A percentile compares a stretch with the other conserved stretches of the same genome.
Conservation (phyloP, 495 filamentous ascomycete species). For the Aspergillus sclerotioniger region DNA sequence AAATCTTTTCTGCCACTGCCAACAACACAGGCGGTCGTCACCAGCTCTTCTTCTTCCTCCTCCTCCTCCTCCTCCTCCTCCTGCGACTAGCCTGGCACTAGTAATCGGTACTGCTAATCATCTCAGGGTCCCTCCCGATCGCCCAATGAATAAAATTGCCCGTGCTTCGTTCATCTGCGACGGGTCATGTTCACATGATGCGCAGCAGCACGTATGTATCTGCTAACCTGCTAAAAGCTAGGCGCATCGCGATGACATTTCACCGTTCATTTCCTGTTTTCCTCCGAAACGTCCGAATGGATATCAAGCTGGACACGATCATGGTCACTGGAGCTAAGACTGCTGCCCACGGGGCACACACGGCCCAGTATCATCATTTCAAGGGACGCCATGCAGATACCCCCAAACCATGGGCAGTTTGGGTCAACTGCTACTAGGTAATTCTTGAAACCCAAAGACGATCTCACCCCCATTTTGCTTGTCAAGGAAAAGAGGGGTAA, state of each 20-base stretch:
- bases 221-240: constrained; percentile 10
- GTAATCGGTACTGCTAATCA: not conserved
- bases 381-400: constrained; percentile 21
- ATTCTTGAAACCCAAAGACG: constrained; percentile 2
- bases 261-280: constrained; percentile 3
- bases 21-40: constrained; percentile 2
- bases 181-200: constrained; percentile 23
- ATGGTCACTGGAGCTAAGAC: constrained; percentile 15
- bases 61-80: too few relatives aligned
- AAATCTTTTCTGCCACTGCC: constrained; percentile 11
- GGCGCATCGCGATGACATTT: constrained; percentile 21
- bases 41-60: too few relatives aligned
- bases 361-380: not conserved
- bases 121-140: constrained; percentile 12
- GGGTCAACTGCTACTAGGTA: constrained; percentile 8
- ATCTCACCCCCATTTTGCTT: not conserved
- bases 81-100: constrained; percentile 1
- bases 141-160: not conserved
- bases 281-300: constrained; percentile 45
- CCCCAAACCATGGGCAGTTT: constrained; percentile 26
- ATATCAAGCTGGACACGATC: constrained; percentile 34
- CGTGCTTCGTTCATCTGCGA: constrained; percentile 6
- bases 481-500: constrained; percentile 2
- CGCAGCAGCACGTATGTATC: constrained; percentile 13
- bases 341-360: not conserved